Evolutionary conservation across 306 rosid genomes (phyloP), one percentile per base, ranked within the genome.

Genomic region (Lithocarpus polystachyus): DNA sequence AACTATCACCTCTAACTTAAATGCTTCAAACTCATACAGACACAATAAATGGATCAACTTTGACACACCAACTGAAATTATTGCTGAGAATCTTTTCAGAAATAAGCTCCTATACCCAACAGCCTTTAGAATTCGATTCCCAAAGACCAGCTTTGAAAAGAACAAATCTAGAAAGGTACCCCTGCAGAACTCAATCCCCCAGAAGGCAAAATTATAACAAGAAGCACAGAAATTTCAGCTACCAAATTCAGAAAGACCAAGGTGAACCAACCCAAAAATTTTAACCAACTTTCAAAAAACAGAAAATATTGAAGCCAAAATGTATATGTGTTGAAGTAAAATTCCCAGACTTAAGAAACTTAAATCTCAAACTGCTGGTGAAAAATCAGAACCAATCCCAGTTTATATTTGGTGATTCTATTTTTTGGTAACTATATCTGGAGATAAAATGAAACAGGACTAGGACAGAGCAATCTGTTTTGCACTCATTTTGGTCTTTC

Each of bases 351-450:
- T 28, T 8, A 76, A 5, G 75, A 56, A 23, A 2, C n/a, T 5
- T 2, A 23, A 48, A 84, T 56, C 26, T 31, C 7, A 82, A 72
- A 54, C n/a, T 17, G 45, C 26, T 11, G 31, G 22, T 26, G 2
- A 24, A 62, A 79, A 43, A 13, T 17, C 22, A n/a, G 72, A 54
- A 14, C 55, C 68, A 48, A 56, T 62, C 70, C 72, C 33, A 68
- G 73, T 13, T 76, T 73, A 72, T 45, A 84, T 81, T 75, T 23
- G 71, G 79, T 72, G 74, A 81, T 75, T 48, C 14, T 48, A 10
- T 48, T 48, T 12, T 11, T 48, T 48, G 53, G 53, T 48, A 48
- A 48, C 53, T 12, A 48, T 45, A 84, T 81, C 78, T 11, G 53
- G 77, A 79, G 74, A 79, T 75, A 48, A 22, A 81, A 55, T 26